Evolutionary conservation across 345 rosid species (phyloP).

Genomic region (Trapa bicornis): DNA sequence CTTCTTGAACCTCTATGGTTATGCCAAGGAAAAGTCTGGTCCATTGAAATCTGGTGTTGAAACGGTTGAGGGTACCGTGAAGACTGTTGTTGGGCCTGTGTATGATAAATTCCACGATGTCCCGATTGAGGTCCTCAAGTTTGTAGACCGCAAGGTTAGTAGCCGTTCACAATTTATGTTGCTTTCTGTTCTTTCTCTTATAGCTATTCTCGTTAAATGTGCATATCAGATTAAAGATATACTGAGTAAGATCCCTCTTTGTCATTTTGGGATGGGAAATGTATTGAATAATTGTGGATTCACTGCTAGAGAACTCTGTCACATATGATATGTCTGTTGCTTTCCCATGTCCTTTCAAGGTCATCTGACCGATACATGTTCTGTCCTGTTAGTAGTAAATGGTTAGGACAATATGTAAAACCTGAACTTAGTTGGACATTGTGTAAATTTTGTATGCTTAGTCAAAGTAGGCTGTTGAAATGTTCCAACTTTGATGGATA

Average conservation of each 20-base stretch:
- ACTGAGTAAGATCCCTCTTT: too few relatives aligned
- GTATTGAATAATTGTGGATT: too few relatives aligned
- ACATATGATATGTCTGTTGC: too few relatives aligned
- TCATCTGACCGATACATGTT: too few relatives aligned
- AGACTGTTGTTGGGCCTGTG: slow-evolving; percentile 69
- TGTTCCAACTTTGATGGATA: too few relatives aligned
- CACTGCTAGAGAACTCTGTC: not conserved
- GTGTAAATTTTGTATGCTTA: too few relatives aligned
- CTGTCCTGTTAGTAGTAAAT: too few relatives aligned
- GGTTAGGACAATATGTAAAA: too few relatives aligned
- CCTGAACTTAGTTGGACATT: too few relatives aligned
- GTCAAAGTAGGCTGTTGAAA: too few relatives aligned
- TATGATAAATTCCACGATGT: slow-evolving; percentile 51
- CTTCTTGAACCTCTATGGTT: slow-evolving; percentile 40
- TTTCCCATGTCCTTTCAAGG: too few relatives aligned
- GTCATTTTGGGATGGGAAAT: not conserved
- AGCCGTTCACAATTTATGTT: not conserved
- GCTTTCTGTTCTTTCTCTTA: too few relatives aligned
- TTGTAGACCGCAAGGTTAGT: slow-evolving; percentile 67
- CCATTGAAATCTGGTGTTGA: slow-evolving; percentile 77
- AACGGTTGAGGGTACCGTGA: slow-evolving; percentile 73
- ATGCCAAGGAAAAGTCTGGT: slow-evolving; percentile 71
- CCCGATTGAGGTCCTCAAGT: slow-evolving; percentile 55
- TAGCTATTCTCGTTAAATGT: not conserved
- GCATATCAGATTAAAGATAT: not conserved